Evolutionary conservation across 2,329 filamentous ascomycete genomes (phyloP), one percentile per base, ranked within the genome.

Genomic region (Leptodontidium sp.): DNA sequence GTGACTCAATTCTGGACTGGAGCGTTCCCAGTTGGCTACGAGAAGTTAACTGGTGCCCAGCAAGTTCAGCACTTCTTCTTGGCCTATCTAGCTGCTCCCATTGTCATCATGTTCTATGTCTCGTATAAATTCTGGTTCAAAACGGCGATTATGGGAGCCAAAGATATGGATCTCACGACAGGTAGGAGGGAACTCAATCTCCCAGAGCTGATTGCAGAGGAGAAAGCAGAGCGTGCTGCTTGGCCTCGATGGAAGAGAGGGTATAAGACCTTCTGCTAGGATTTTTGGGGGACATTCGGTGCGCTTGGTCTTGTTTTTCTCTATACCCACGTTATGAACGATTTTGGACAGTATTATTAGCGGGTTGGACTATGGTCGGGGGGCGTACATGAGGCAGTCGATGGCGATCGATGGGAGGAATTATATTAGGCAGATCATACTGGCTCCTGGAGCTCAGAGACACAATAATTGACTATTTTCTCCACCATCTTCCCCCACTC

Each of bases 1-100:
- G 78, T 91, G 57, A 93, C 92, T 1, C 94, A 98, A 79, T 95
- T 97, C 82, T 98, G 93, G 92, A 90, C 92, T 61, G 93, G 92
- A 35, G 89, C 92, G 4, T 94, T 90, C 77, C 94, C 94, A 4
- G 85, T 95, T 59, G 86, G 83, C 29, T 90, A 87, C 76, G 75
- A 76, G 4, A 65, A 80, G 0, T 82, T 83, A 79, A 82, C 82
- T 0, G 71, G 82, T 4, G 53, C 75, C 1, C 78, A 84, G 8
- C 82, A 89, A 50, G 86, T 87, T 0, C 79, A 87, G 71, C 88
- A 84, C 72, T 97, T 95, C 81, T 97, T 97, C 80, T 81, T 90
- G 68, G 85, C 87, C 70, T 93, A 91, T 78, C 84, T 93, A 71
- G 90, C 90, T 4, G 88, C 88, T 1, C 91, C 92, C 15, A 88